Evolutionary conservation across 2,329 filamentous ascomycete species (phyloP), one percentile per base, ranked within the genome.

Genomic region (Microthyrium microscopicum): DNA sequence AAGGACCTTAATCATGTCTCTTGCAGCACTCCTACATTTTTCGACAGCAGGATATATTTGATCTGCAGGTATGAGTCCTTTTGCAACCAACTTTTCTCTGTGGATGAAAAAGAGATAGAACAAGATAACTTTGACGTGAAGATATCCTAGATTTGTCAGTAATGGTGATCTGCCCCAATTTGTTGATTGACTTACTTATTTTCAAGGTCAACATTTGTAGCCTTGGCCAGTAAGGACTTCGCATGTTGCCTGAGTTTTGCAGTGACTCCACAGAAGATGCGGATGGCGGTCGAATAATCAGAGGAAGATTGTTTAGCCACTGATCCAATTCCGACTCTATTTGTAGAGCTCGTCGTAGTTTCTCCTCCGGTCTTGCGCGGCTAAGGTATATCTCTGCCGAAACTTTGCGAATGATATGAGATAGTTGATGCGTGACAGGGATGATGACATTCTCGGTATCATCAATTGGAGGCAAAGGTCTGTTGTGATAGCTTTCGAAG

Each of bases 401-500:
- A 2, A 57, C 51, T 7, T 47, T 47, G 16, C 56, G 50, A 8
- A 55, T 58, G 3, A 59, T 56, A 25, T 51, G 47, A 2, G 56
- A 52, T 18, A 58, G 50, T 11, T 52, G 51, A 17, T 57, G 49
- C 54, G 56, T 58, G 41, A 47, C 53, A 1, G 53, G 49, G n/a
- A 58, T 53, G 8, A 60, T 56, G 17, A 51, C 46, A 29, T 48
- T 50, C 38, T 55, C 52, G 1, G 50, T 48, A 29, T 51, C 45
- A 30, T 57, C 48, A 18, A 54, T 29, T 6, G 32, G 29, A 3
- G 41, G 42, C 19, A 40, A 16, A 8, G 34, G 47, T 19, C 61
- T 54, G 33, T 62, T 64, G 37, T 65, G 62, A 34, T 62, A 64
- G 34, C 60, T 47, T 20, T 64, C 61, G 36, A 60, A 53, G 16